Conservation (phyloP, 257 asterid genomes). For the Nicotiana knightiana region DNA sequence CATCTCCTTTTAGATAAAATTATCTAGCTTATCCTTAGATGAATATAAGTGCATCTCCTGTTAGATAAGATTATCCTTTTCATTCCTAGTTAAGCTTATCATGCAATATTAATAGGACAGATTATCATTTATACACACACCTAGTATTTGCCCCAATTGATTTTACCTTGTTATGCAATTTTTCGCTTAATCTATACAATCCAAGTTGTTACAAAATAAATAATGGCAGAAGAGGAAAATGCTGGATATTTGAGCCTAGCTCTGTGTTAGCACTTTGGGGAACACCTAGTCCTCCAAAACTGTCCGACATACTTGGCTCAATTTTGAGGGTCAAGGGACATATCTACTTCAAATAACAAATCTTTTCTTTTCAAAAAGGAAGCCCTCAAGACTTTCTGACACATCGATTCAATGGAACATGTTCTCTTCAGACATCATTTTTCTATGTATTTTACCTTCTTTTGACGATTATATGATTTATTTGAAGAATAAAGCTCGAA, state of each 20-base stretch:
- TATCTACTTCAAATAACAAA: neutral
- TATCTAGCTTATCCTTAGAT: neutral
- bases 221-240: neutral
- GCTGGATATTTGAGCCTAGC: neutral
- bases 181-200: neutral
- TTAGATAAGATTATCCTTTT: neutral
- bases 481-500: neutral
- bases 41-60: neutral
- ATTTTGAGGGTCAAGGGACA: neutral
- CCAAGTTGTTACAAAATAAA: neutral
- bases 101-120: neutral
- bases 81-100: neutral
- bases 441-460: neutral
- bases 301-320: neutral
- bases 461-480: neutral
- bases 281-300: neutral
- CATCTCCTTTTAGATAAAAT: too few relatives aligned
- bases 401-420: neutral
- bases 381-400: neutral
- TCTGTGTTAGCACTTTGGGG: neutral
- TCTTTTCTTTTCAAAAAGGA: neutral
- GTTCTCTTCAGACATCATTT: neutral
- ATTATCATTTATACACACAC: neutral
- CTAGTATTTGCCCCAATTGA: neutral
- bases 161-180: neutral